Conservation (phyloP, 1,284 basidiomycete genomes). For the Leccinum solheimii region DNA sequence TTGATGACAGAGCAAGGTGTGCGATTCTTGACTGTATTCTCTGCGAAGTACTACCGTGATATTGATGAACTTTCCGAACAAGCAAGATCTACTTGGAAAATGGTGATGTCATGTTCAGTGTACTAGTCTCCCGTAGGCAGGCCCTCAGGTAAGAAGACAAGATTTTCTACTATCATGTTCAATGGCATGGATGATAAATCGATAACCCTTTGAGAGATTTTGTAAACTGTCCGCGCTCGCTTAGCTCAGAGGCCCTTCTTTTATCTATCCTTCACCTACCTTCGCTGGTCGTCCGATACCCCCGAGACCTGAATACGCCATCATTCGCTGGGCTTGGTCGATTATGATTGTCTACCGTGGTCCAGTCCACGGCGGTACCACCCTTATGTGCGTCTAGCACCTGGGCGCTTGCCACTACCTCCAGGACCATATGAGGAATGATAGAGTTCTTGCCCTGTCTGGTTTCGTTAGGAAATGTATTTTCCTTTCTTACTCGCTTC, state of each 20-base stretch:
- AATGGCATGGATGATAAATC: constrained; percentile 3
- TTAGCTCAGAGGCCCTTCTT: constrained; percentile 10
- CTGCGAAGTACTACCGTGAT: constrained; percentile 16
- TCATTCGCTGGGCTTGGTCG: constrained; percentile 29
- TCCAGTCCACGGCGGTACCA: constrained; percentile 11
- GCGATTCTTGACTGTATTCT: constrained; percentile 25
- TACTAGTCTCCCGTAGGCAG: not conserved
- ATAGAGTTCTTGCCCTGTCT: not conserved
- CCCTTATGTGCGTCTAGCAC: constrained; percentile 18
- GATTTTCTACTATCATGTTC: constrained; percentile 11
- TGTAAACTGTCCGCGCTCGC: constrained; percentile 9
- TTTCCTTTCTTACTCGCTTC: not conserved
- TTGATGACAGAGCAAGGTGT: constrained; percentile 22
- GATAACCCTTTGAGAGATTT: not conserved
- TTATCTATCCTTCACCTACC: constrained; percentile 30
- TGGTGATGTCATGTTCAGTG: constrained; percentile 5
- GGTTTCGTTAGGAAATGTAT: not conserved
- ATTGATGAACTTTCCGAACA: constrained; percentile 22
- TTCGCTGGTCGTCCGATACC: constrained; percentile 21
- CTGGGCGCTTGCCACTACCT: constrained; percentile 22
- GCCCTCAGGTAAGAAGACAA: constrained; percentile 4
- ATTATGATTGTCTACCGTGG: constrained; percentile 4
- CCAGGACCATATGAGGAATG: constrained; percentile 12
- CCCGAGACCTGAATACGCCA: constrained; percentile 20
- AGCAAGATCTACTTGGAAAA: constrained; percentile 21